These are phyloP conservation scores for Apiotrichum veenhuisii DNA, from an alignment of 1,284 basidiomycete genomes.

Conservation along the genomic window DNA sequence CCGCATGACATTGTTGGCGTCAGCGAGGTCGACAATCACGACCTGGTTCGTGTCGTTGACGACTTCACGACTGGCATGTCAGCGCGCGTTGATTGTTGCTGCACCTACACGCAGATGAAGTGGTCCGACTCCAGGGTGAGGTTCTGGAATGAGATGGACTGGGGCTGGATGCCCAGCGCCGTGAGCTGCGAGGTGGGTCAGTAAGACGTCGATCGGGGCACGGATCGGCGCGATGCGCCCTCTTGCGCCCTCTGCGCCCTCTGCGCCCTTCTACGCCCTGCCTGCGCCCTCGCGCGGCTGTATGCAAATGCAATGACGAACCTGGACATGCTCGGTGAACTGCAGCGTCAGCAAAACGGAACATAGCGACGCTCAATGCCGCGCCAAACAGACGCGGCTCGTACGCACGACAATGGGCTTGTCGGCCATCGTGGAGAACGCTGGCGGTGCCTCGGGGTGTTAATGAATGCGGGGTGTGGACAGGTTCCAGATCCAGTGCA, in stretches of 20 bases:
- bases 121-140: conserved; percentile 95
- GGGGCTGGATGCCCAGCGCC: conserved; percentile 90
- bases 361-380: no score
- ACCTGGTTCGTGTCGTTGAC: conserved; percentile 81
- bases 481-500: no score
- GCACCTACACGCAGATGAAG: conserved; percentile 71
- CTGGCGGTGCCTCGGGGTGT: conserved; percentile 1
- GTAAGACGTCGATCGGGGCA: not conserved
- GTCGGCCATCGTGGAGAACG: conserved; percentile 39
- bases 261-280: no score
- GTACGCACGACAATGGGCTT: conserved; percentile 46
- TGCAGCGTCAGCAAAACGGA: conserved; percentile 17
- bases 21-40: conserved; percentile 91
- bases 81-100: not conserved
- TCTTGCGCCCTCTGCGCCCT: no score
- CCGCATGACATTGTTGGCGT: conserved; percentile 93
- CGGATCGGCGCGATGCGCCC: not conserved
- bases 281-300: no score
- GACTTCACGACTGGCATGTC: conserved; percentile 35
- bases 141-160: conserved; percentile 95
- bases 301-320: conserved; percentile 16
- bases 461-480: not conserved
- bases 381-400: no score
- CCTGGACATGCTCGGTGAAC: conserved; percentile 54
- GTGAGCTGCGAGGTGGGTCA: conserved; percentile 65